Evolutionary conservation across 345 rosid genomes (phyloP).

Genomic region (Euclidium syriacum): DNA sequence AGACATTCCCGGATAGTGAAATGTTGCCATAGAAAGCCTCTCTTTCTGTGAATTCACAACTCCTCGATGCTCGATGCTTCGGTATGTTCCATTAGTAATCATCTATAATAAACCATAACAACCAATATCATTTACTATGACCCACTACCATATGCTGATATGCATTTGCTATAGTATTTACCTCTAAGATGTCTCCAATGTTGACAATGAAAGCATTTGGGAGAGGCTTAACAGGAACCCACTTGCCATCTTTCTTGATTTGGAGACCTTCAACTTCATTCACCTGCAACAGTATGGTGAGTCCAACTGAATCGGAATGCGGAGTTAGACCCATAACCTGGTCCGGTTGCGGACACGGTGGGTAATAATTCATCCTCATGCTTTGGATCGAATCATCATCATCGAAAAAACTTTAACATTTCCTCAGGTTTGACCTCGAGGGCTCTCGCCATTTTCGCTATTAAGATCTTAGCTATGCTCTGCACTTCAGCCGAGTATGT

Average conservation of each 20-base stretch:
- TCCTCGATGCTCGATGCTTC: constrained; percentile 40
- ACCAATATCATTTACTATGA: not conserved
- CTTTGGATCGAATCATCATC: constrained; percentile 23
- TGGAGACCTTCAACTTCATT: constrained; percentile 51
- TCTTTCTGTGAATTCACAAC: constrained; percentile 33
- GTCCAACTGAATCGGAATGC: constrained; percentile 43
- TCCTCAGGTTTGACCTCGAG: constrained; percentile 50
- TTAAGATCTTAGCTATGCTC: constrained; percentile 32
- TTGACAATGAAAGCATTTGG: constrained; percentile 50
- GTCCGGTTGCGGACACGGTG: constrained; percentile 62
- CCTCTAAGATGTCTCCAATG: constrained; percentile 50
- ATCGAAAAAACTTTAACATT: constrained; percentile 26
- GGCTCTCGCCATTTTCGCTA: constrained; percentile 38
- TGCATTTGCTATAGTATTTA: no score
- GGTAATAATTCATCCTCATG: constrained; percentile 57
- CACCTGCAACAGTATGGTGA: constrained; percentile 50
- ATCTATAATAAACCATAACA: constrained; percentile 18
- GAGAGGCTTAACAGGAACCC: constrained; percentile 49
- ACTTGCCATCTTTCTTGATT: constrained; percentile 39
- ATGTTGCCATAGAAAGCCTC: constrained; percentile 36
- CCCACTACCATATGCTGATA: no score
- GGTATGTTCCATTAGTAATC: constrained; percentile 35
- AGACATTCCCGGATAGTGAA: constrained; percentile 14
- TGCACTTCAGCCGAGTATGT: constrained; percentile 35
- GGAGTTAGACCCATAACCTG: constrained; percentile 39